phyloP scores from a whole-genome alignment of 164 flowering plant genomes.

The Paratinospora sagittata region DNA sequence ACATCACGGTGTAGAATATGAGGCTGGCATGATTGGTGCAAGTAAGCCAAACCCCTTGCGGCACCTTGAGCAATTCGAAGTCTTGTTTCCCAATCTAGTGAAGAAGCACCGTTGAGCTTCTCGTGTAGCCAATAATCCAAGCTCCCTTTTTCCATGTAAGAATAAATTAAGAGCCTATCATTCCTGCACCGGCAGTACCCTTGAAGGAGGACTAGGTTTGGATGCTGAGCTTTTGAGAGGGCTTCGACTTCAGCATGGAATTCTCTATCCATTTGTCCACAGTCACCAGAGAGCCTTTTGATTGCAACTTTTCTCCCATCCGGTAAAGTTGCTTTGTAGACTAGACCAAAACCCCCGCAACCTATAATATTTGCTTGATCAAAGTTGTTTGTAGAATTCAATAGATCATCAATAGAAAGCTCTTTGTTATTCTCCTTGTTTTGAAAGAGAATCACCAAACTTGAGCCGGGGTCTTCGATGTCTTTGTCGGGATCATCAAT shows the following conservation, averaged over 20 bases:
- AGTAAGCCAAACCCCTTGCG: constrained; percentile 62
- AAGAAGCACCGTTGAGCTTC: constrained; percentile 47
- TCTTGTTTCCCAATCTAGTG: constrained; percentile 60
- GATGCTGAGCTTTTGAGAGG: constrained; percentile 70
- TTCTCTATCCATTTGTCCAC: constrained; percentile 74
- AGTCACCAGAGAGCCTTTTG: constrained; percentile 69
- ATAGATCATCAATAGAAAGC: constrained; percentile 47
- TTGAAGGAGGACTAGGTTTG: constrained; percentile 67
- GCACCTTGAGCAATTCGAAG: constrained; percentile 65
- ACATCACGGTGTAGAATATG: constrained; percentile 74
- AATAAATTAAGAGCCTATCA: constrained; percentile 61
- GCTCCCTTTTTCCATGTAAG: constrained; percentile 83
- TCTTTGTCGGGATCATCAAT: constrained; percentile 19
- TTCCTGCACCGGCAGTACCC: constrained; percentile 54
- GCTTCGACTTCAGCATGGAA: constrained; percentile 77
- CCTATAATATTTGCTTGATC: constrained; percentile 77
- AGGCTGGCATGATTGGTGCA: constrained; percentile 71
- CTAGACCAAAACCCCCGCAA: constrained; percentile 80
- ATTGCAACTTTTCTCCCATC: constrained; percentile 64
- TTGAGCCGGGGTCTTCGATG: constrained; percentile 34
- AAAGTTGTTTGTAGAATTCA: constrained; percentile 59
- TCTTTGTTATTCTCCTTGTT: constrained; percentile 36
- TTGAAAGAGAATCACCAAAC: constrained; percentile 41
- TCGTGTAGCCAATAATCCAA: constrained; percentile 90
- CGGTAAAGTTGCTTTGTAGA: constrained; percentile 61